Evolutionary conservation across 2,329 filamentous ascomycete genomes (phyloP), one percentile per base, ranked within the genome.

Genomic region (Botrytis squamosa): DNA sequence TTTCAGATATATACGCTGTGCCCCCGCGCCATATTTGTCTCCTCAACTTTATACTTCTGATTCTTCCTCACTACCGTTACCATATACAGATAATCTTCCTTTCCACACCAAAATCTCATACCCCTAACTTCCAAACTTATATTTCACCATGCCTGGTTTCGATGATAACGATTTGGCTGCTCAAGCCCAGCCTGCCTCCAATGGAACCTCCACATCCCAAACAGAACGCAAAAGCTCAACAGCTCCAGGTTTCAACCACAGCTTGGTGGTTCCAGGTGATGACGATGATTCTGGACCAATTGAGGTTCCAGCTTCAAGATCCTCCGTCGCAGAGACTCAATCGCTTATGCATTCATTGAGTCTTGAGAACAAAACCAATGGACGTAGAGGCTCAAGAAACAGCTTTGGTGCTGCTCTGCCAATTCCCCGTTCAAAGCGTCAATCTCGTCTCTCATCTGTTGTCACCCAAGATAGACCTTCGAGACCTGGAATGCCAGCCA

Each of bases 261-360:
- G 4, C 55, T 38, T 75, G 49, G 60, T 65, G 33, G 49, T 75
- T 5, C 74, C 74, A 49, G 59, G 40, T 33, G 66, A 66, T 4
- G 55, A 71, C 25, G 63, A 72, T 3, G 52, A 52, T 5, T 29
- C 38, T 33, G 74, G 85, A 74, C 63, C 89, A 62, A 88, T 93
- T 79, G 91, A 93, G 83, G 86, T 94, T 65, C 91, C 91, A 59
- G 91, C 91, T 38, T 88, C 90, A 72, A 85, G 90, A 77, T 92
- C 89, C 71, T 88, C 90, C 71, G 88, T 92, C 76, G 90, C 91
- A 46, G 90, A 94, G 83, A 89, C 88, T 40, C 83, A 87, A 63
- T 85, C 87, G 77, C 91, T 90, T 83, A 93, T 93, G 91, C 91
- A 93, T 86, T 90, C 88, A 79, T 85, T 94, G 79, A 92, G 89